phyloP scores from a whole-genome alignment of 140 eudicot species.

The Bidens hawaiensis region DNA sequence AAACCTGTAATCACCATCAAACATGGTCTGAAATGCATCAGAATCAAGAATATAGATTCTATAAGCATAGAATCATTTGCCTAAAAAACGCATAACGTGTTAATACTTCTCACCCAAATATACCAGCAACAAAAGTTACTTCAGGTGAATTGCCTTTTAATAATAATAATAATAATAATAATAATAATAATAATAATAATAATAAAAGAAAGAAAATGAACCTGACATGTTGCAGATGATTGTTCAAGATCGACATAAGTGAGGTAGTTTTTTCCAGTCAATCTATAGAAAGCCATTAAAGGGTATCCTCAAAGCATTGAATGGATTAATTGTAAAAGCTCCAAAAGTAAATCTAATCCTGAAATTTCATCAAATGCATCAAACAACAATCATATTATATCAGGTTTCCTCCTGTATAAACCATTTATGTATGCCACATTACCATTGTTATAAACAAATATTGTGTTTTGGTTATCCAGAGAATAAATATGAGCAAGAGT shows the following conservation, averaged over 20 bases:
- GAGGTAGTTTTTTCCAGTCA: conserved; percentile 68
- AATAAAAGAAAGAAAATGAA: conserved; percentile 8
- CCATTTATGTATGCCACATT: conserved; percentile 4
- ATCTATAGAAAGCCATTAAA: conserved; percentile 57
- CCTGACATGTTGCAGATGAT: conserved; percentile 74
- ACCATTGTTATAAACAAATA: conserved; percentile 75
- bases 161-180: neutral
- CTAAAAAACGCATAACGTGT: conserved; percentile 31
- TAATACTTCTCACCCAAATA: conserved; percentile 73
- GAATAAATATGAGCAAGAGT: conserved; percentile 95
- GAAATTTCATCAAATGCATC: conserved; percentile 3
- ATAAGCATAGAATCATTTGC: conserved; percentile 85
- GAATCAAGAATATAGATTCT: conserved; percentile 93
- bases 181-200: neutral
- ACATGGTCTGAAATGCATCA: conserved; percentile 97
- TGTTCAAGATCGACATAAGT: conserved; percentile 66
- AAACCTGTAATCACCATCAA: conserved; percentile 95
- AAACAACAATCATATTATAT: neutral
- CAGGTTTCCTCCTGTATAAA: neutral
- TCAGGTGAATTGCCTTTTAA: neutral
- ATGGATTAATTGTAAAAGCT: conserved; percentile 52
- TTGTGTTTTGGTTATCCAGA: conserved; percentile 61
- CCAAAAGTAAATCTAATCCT: conserved; percentile 74
- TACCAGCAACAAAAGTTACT: conserved; percentile 47
- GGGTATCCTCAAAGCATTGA: conserved; percentile 51